These are phyloP conservation scores for Microdochium trichocladiopsis DNA, from an alignment of 2,329 filamentous ascomycete genomes.

Conservation along the genomic window DNA sequence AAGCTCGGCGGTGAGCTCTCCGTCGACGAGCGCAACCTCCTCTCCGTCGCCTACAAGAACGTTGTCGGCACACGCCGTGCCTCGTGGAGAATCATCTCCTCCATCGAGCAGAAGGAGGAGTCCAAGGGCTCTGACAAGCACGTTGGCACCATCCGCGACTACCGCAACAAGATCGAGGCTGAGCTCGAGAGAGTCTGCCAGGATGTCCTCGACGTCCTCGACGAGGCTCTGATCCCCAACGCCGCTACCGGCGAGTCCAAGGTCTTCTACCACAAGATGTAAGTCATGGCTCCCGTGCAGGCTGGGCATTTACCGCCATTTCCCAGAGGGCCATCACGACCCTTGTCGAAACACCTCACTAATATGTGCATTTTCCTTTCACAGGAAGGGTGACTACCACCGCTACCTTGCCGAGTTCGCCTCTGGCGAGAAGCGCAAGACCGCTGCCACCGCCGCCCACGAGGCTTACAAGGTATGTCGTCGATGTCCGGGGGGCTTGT, in stretches of 20 bases:
- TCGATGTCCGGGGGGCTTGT: constrained; percentile 7
- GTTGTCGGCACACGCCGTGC: constrained; percentile 96
- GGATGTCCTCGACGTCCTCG: constrained; percentile 92
- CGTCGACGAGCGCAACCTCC: constrained; percentile 96
- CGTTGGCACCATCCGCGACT: constrained; percentile 87
- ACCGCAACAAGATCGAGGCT: constrained; percentile 96
- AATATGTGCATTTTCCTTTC: constrained; percentile 89
- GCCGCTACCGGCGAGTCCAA: constrained; percentile 96
- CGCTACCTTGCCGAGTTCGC: constrained; percentile 92
- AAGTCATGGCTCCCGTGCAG: constrained; percentile 31
- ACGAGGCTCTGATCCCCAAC: constrained; percentile 89
- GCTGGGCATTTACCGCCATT: constrained; percentile 16
- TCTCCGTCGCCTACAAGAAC: constrained; percentile 99
- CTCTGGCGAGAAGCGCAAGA: constrained; percentile 89
- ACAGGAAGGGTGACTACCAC: constrained; percentile 95
- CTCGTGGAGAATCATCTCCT: constrained; percentile 98
- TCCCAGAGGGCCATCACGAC: constrained; percentile 8
- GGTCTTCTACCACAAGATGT: constrained; percentile 99
- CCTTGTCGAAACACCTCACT: constrained; percentile 63
- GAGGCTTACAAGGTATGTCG: constrained; percentile 83
- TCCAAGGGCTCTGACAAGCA: constrained; percentile 97
- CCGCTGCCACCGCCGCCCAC: constrained; percentile 85
- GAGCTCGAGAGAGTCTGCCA: constrained; percentile 98
- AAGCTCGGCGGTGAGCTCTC: constrained; percentile 75
- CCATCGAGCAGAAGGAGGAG: constrained; percentile 99